These are phyloP conservation scores for Paramecium sonneborni DNA, from an alignment of 73 alveolate genomes.

Conservation along the genomic window DNA sequence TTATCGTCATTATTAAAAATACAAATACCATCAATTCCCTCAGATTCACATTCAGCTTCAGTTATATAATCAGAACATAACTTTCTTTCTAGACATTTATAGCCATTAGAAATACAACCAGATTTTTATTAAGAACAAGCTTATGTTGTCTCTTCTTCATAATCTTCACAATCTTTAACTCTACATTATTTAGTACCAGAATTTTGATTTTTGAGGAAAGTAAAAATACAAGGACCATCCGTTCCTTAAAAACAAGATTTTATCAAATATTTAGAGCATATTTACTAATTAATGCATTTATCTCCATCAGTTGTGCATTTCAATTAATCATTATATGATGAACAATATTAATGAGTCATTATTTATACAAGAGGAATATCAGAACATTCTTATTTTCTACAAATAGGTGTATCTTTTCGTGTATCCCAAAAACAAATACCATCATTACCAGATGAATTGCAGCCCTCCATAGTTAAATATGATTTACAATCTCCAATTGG, in stretches of 20 bases:
- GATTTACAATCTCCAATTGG: background rate
- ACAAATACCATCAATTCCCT: slow-evolving; percentile 4
- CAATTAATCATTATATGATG: background rate
- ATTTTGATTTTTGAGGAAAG: background rate
- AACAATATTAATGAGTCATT: slow-evolving; percentile 1
- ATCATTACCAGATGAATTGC: background rate
- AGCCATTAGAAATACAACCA: background rate
- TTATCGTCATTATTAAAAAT: background rate
- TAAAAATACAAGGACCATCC: slow-evolving; percentile 10
- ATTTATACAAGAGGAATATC: background rate
- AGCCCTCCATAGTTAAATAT: background rate
- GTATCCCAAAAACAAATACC: slow-evolving; percentile 1
- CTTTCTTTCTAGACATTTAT: background rate
- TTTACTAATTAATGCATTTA: background rate
- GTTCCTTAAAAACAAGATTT: background rate
- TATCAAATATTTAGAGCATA: background rate
- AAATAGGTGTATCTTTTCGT: background rate
- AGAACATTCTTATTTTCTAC: background rate
- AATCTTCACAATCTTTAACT: background rate
- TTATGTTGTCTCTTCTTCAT: background rate
- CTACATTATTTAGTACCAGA: background rate
- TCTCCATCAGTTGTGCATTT: slow-evolving; percentile 1
- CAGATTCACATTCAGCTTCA: slow-evolving; percentile 1
- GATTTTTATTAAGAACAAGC: slow-evolving; percentile 9
- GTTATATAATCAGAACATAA: background rate